These are phyloP conservation scores for Yamadazyma endophytica DNA, from an alignment of 805 yeast species.

Conservation along the genomic window DNA sequence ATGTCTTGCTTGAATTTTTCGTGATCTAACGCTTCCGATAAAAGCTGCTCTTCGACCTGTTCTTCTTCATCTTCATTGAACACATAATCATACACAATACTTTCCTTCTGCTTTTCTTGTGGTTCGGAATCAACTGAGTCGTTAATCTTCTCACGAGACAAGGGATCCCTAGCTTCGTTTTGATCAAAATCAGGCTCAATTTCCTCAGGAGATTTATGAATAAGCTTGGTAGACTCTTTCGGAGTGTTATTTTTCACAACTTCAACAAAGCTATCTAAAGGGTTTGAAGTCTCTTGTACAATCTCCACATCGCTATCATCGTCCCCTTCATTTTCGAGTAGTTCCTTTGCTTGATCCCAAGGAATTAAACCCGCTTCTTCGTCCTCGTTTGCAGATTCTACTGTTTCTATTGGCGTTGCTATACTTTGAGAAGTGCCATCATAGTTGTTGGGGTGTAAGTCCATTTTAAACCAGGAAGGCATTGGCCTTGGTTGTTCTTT, in stretches of 20 bases:
- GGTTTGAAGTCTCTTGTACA: too few species aligned
- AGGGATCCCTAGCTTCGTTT: too few species aligned
- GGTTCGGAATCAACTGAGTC: background rate
- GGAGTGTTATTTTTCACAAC: too few species aligned
- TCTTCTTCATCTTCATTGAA: slow-evolving; percentile 79
- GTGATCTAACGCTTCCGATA: slow-evolving; percentile 70
- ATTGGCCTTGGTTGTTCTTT: slow-evolving; percentile 10
- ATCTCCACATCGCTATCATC: slow-evolving; percentile 1
- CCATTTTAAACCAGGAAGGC: slow-evolving; percentile 37
- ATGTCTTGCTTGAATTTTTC: slow-evolving; percentile 47
- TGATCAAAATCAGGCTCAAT: too few species aligned
- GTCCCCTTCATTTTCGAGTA: slow-evolving; percentile 12
- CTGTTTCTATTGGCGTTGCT: too few species aligned
- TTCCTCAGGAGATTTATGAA: too few species aligned
- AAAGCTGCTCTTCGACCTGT: slow-evolving; percentile 55
- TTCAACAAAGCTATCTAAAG: too few species aligned
- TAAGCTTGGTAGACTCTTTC: too few species aligned
- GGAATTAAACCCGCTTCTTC: slow-evolving; percentile 45
- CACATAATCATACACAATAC: slow-evolving; percentile 65
- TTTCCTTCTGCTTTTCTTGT: background rate
- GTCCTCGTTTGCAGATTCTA: slow-evolving; percentile 43
- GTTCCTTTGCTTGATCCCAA: slow-evolving; percentile 44
- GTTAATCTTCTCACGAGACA: background rate
- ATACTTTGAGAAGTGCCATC: slow-evolving; percentile 6
- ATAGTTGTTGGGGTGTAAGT: too few species aligned